Evolutionary conservation across 2,329 filamentous ascomycete genomes (phyloP), one percentile per base, ranked within the genome.

Genomic region (Parafenestella ontariensis): DNA sequence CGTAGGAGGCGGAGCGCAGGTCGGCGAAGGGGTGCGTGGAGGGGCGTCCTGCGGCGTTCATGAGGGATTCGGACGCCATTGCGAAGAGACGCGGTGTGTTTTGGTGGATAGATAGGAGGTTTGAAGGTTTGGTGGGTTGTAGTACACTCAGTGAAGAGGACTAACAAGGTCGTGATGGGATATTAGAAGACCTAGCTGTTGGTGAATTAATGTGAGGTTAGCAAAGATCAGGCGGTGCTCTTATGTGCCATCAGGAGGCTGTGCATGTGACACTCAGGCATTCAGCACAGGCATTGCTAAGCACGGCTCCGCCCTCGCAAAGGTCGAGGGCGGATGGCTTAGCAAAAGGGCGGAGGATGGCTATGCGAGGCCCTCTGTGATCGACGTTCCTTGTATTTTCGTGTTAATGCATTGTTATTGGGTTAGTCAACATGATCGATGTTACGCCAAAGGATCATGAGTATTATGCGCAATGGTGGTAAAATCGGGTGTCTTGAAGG

Each of bases 1-100:
- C 53, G 37, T 24, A 53, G 23, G 37, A 47, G 15, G 58, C 52
- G 18, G 58, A 59, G 29, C 58, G 55, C 3, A 62, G 36, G 43
- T 58, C 59, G 8, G 29, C 18, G 45, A 56, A 60, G 9, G 44
- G 26, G 31, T 58, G 54, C 17, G 45, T 33, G 24, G 49, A 33
- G 5, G 15, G 9, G 10, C 45, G 47, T 13, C 44, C 47, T 5
- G 47, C 42, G 10, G 15, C 13, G 23, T 47, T 39, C 45, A 47
- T 47, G 11, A 31, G 36, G 28, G 46, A 36, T 17, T 42, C 37
- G 9, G 43, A 26, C 10, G 24, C 23, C n/a, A 26, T 29, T 17
- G n/a, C 13, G 36, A 20, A n/a, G 17, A 5, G 21, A 23, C n/a
- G 34, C 3, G 4, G 7, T 10, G 8, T 39, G 17, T 21, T 18